These are phyloP conservation scores for Dioszegia hungarica DNA, from an alignment of 768 basidiomycete genomes.

Conservation along the genomic window DNA sequence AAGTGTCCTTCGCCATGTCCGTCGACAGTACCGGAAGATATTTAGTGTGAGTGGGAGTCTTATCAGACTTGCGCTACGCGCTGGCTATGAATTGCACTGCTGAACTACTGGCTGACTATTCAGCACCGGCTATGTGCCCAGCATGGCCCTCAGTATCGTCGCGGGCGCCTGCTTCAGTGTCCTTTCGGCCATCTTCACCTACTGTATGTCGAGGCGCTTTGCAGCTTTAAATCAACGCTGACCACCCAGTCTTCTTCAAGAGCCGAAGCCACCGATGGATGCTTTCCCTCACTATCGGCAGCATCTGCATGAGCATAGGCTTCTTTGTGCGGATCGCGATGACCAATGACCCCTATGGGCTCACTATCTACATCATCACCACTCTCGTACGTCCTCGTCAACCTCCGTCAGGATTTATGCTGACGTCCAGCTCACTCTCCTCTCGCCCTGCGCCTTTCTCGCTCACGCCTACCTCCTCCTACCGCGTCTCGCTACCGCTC, in stretches of 20 bases:
- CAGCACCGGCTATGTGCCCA: constrained; percentile 9
- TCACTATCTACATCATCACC: constrained; percentile 20
- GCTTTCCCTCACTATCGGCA: constrained; percentile 13
- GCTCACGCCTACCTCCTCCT: constrained; percentile 61
- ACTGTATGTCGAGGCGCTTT: constrained; percentile 12
- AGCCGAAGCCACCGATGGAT: constrained; percentile 16
- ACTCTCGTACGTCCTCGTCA: constrained; percentile 22
- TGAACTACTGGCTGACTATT: background rate
- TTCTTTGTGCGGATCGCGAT: constrained; percentile 14
- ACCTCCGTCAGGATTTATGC: background rate
- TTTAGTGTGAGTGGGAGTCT: background rate
- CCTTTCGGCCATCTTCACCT: background rate
- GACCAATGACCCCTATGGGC: constrained; percentile 8
- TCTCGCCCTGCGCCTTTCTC: constrained; percentile 62
- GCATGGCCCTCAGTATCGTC: background rate
- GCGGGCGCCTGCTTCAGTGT: background rate
- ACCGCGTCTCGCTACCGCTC: constrained; percentile 57
- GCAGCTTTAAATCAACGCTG: background rate
- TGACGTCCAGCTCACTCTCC: constrained; percentile 30
- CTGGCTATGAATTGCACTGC: too few species aligned
- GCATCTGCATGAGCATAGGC: constrained; percentile 13
- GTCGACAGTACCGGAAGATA: background rate
- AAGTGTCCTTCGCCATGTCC: background rate
- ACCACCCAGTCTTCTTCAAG: constrained; percentile 10
- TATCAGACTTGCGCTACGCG: too few species aligned